Evolutionary conservation across 2,329 filamentous ascomycete genomes (phyloP).

Genomic region (Cercospora nicotianae): DNA sequence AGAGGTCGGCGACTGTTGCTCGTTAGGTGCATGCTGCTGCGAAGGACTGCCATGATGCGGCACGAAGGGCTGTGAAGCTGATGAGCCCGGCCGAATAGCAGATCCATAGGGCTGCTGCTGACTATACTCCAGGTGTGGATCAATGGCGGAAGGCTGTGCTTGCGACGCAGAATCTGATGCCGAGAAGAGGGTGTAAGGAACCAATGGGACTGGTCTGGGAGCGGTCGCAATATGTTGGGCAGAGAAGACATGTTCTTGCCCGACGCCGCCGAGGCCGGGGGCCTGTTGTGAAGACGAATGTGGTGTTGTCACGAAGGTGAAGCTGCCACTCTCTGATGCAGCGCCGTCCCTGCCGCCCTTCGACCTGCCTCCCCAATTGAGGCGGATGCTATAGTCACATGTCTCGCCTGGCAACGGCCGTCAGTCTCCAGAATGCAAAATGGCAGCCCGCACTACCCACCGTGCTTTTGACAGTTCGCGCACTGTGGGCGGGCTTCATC

Average conservation of each 20-base stretch:
- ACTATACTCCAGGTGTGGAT: slow-evolving; percentile 24
- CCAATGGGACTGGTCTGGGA: slow-evolving; percentile 11
- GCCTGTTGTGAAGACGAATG: background rate
- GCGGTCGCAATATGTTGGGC: slow-evolving; percentile 36
- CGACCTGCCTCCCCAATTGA: slow-evolving; percentile 76
- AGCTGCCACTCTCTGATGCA: slow-evolving; percentile 27
- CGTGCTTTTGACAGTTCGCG: slow-evolving; percentile 66
- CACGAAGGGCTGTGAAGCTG: background rate
- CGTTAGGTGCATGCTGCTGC: slow-evolving; percentile 6
- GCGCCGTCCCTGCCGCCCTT: slow-evolving; percentile 50
- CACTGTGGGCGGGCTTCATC: slow-evolving; percentile 75
- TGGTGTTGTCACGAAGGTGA: slow-evolving; percentile 35
- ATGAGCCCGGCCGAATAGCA: background rate
- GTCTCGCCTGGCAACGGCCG: slow-evolving; percentile 47
- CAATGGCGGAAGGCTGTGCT: slow-evolving; percentile 8
- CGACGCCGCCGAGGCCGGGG: slow-evolving; percentile 17
- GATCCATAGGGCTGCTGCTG: slow-evolving; percentile 11
- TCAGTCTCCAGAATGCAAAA: slow-evolving; percentile 45
- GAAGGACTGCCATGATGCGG: background rate
- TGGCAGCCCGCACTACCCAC: slow-evolving; percentile 56
- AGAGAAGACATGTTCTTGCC: slow-evolving; percentile 37
- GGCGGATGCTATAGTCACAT: slow-evolving; percentile 77
- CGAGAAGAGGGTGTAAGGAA: background rate
- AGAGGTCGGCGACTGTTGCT: slow-evolving; percentile 24
- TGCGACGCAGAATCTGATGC: background rate